Evolutionary conservation across 306 rosid species (phyloP).

Genomic region (Lagenaria siceraria): DNA sequence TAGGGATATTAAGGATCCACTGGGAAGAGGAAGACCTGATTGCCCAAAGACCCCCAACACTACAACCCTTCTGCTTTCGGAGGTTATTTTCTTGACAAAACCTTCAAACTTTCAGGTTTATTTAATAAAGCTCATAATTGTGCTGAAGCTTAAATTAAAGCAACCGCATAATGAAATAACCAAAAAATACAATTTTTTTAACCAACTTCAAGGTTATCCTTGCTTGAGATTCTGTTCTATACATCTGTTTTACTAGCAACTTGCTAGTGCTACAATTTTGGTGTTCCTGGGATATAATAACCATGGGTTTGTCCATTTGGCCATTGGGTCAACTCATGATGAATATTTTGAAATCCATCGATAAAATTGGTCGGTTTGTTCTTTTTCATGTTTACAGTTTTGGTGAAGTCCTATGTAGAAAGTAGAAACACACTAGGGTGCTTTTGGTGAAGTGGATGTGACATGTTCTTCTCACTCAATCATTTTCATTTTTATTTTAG

Average conservation of each 20-base stretch:
- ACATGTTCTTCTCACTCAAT: not conserved
- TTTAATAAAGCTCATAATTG: not conserved
- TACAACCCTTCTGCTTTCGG: not conserved
- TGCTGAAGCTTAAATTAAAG: not conserved
- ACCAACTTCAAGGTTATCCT: not conserved
- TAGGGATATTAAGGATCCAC: not conserved
- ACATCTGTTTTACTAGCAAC: not conserved
- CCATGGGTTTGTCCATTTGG: not conserved
- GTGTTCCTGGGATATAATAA: not conserved
- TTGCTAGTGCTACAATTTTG: not conserved
- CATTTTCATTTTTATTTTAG: not conserved
- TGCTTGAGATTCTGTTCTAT: not conserved
- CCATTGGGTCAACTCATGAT: not conserved
- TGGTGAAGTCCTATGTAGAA: not conserved
- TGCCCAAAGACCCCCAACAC: not conserved
- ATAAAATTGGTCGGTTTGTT: not conserved
- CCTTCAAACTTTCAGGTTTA: not conserved
- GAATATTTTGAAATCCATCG: not conserved
- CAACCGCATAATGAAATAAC: not conserved
- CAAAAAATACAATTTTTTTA: not conserved
- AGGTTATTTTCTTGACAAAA: not conserved
- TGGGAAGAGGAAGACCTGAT: not conserved
- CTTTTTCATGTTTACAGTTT: not conserved
- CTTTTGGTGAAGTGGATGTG: not conserved
- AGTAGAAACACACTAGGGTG: not conserved